Conservation (phyloP, 2,329 filamentous ascomycete genomes). For the Beauveria rudraprayagi region DNA sequence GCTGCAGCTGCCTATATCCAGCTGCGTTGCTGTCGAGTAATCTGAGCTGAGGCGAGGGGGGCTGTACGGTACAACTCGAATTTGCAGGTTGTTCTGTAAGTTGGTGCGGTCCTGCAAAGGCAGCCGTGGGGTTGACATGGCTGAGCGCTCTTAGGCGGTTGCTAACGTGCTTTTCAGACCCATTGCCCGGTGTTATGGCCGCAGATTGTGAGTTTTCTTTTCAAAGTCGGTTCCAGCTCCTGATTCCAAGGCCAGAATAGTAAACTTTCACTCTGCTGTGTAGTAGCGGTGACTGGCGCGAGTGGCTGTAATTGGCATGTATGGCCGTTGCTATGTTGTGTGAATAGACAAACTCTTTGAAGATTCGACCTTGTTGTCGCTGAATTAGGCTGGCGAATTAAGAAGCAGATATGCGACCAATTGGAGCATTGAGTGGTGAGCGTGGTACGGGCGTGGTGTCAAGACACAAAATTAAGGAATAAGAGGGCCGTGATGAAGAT, state of each 20-base stretch:
- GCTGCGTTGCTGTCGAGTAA: slow-evolving; percentile 14
- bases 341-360: not conserved
- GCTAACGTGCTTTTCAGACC: not conserved
- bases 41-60: slow-evolving; percentile 28
- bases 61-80: slow-evolving; percentile 32
- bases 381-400: not conserved
- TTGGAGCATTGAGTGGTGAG: not conserved
- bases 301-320: too few species aligned
- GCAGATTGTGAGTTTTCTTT: not conserved
- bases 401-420: too few species aligned
- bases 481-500: slow-evolving; percentile 13
- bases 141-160: slow-evolving; percentile 4
- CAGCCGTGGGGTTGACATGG: slow-evolving; percentile 10
- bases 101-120: slow-evolving; percentile 5
- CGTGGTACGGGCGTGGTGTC: not conserved
- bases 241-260: not conserved
- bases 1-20: not conserved
- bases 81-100: slow-evolving; percentile 20
- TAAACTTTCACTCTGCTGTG: not conserved
- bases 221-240: not conserved
- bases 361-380: not conserved
- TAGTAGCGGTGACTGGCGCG: not conserved
- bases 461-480: not conserved
- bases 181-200: not conserved
- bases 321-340: not conserved